phyloP scores from a whole-genome alignment of 2,329 filamentous ascomycete species.

The Kalmusia sp. region DNA sequence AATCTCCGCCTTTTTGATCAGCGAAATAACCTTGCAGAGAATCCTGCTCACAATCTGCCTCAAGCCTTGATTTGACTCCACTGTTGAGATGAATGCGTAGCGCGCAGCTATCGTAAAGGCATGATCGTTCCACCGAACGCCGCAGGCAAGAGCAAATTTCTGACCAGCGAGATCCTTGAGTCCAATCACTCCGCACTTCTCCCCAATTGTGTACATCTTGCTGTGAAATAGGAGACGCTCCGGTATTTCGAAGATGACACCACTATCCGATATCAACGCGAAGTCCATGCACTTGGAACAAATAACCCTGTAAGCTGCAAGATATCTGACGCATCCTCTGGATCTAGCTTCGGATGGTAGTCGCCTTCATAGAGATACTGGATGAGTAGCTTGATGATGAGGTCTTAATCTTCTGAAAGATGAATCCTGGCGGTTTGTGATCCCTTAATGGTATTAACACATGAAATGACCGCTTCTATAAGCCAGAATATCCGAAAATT shows the following conservation, averaged over 20 bases:
- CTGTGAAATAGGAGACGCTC: slow-evolving; percentile 8
- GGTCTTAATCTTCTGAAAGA: slow-evolving; percentile 9
- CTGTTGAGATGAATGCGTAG: slow-evolving; percentile 30
- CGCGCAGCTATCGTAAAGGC: slow-evolving; percentile 34
- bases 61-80: slow-evolving; percentile 36
- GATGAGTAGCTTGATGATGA: slow-evolving; percentile 10
- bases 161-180: slow-evolving; percentile 3
- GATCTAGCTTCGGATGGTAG: no score
- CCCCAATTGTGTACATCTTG: slow-evolving; percentile 14
- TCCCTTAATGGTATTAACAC: slow-evolving; percentile 1
- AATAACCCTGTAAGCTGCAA: no score
- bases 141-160: slow-evolving; percentile 11
- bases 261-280: no score
- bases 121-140: slow-evolving; percentile 22
- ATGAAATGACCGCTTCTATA: no score
- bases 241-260: no score
- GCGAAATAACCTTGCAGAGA: slow-evolving; percentile 26
- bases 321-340: no score
- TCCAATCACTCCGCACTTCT: slow-evolving; percentile 11
- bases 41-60: slow-evolving; percentile 34
- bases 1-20: slow-evolving; percentile 14
- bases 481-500: no score
- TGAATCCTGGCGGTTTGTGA: slow-evolving; percentile 1
- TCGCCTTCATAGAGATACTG: slow-evolving; percentile 16
- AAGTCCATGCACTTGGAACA: no score